Evolutionary conservation across 495 filamentous ascomycete species (phyloP).

Genomic region (Penicillium paxilli): DNA sequence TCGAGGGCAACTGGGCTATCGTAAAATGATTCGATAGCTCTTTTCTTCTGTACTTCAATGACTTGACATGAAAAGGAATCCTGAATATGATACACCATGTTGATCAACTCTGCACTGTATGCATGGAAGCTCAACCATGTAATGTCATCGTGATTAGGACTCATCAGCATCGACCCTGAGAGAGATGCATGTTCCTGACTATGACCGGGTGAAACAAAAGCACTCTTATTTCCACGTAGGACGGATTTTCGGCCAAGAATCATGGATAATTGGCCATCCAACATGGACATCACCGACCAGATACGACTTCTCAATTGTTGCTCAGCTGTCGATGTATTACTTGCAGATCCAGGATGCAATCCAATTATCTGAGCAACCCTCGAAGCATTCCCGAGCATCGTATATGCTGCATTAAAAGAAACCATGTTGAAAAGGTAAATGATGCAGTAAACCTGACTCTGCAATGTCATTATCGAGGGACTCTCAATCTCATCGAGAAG

Average conservation of each 20-base stretch:
- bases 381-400: slow-evolving; percentile 7
- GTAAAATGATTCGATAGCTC: slow-evolving; percentile 3
- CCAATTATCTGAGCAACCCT: slow-evolving; percentile 11
- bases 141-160: slow-evolving; percentile 6
- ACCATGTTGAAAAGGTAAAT: slow-evolving; percentile 19
- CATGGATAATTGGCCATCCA: slow-evolving; percentile 12
- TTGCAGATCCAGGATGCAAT: slow-evolving; percentile 10
- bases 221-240: background rate
- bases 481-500: slow-evolving; percentile 13
- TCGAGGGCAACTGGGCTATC: slow-evolving; percentile 9
- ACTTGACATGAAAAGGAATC: background rate
- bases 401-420: slow-evolving; percentile 9
- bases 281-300: slow-evolving; percentile 13
- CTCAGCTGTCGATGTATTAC: background rate
- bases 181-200: slow-evolving; percentile 3
- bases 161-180: slow-evolving; percentile 7
- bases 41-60: background rate
- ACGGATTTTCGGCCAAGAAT: slow-evolving; percentile 4
- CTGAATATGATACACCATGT: slow-evolving; percentile 7
- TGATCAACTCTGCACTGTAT: background rate
- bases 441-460: slow-evolving; percentile 21
- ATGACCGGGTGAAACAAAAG: slow-evolving; percentile 1
- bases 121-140: slow-evolving; percentile 20
- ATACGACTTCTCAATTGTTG: slow-evolving; percentile 12
- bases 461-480: slow-evolving; percentile 15